These are phyloP conservation scores for Ceratobasidium sp. DNA, from an alignment of 1,284 basidiomycete genomes.

Conservation along the genomic window DNA sequence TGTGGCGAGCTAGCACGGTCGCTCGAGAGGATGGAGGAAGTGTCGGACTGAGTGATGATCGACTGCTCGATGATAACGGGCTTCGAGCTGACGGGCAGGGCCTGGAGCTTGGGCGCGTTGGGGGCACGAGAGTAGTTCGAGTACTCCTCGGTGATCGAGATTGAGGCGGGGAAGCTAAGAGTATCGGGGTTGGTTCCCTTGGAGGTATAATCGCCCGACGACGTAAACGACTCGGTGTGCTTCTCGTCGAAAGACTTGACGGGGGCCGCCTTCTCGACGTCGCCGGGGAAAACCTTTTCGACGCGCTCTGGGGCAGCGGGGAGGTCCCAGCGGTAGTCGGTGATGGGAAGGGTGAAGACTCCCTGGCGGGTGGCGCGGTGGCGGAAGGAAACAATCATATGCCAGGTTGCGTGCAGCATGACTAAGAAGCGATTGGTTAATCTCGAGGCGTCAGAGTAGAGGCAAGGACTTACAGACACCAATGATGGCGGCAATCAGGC, in stretches of 20 bases:
- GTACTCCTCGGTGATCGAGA: slow-evolving; percentile 12
- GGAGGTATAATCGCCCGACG: slow-evolving; percentile 11
- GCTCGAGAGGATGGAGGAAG: slow-evolving; percentile 4
- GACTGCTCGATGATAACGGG: slow-evolving; percentile 20
- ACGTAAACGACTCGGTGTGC: slow-evolving; percentile 7
- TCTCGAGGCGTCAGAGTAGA: background rate
- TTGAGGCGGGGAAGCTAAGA: slow-evolving; percentile 16
- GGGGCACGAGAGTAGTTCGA: slow-evolving; percentile 19
- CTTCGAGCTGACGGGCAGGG: slow-evolving; percentile 1
- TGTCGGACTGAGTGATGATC: slow-evolving; percentile 1
- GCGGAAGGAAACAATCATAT: slow-evolving; percentile 10
- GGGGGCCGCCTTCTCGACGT: slow-evolving; percentile 4
- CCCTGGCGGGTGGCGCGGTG: background rate
- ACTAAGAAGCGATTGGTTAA: slow-evolving; percentile 7
- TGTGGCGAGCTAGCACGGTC: background rate
- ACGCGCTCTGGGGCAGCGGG: slow-evolving; percentile 9
- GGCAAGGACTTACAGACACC: slow-evolving; percentile 29
- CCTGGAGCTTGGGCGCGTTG: background rate
- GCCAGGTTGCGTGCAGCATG: slow-evolving; percentile 21
- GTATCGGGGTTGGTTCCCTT: background rate
- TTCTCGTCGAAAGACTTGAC: background rate
- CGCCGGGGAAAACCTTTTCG: slow-evolving; percentile 16
- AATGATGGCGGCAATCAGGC: slow-evolving; percentile 32
- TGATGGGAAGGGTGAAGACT: slow-evolving; percentile 22
- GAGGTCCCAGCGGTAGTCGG: slow-evolving; percentile 35